Base-by-base conservation (phyloP, 2,329 filamentous ascomycete genomes). In the Clonostachys chloroleuca region DNA sequence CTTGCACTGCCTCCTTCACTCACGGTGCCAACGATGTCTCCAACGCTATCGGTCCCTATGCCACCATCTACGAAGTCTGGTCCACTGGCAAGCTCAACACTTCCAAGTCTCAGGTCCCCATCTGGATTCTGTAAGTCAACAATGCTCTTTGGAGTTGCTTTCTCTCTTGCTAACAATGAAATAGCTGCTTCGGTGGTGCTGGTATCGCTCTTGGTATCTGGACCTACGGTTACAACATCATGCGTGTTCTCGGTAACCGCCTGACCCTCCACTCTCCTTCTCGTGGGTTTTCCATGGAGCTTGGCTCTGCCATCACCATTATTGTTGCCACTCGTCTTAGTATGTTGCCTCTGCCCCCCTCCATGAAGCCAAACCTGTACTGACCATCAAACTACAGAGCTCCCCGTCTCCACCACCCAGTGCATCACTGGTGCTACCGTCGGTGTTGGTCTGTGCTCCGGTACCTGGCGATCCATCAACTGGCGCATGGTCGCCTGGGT, bases 141-240 rank as follows among this genome's bases (percentile, higher is more conserved):
- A 10, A 30, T 3, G 5, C 24, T 30, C 24, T 30, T 30, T 30
- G 8, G 3, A 10, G 9, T 10, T 30, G 9, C 10, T 10, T 30
- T 4, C 8, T 30, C 24, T 30, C 24, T 30, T 30, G 24, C 24
- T 30, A 30, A 30, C 24, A 30, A 9, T 10, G 24, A 30, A 10
- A 30, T 10, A 30, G 24, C 12, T 69, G 70, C 45, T 68, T 75
- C 30, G 72, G 74, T 14, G 74, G 74, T 49, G 59, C 66, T 1
- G 64, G 66, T 43, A 74, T 81, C 24, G 74, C 74, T 41, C 57
- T 81, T n/a, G 80, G 80, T n/a, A 67, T 84, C 49, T 69, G 77
- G 64, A 81, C 78, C 10, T 84, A 81, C 54, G 80, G 81, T 8
- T 84, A 83, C 61, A 80, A 83, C 56, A 81, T 84, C 56, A 81